These are phyloP conservation scores for Medicago ruthenica DNA, from an alignment of 306 rosid genomes.

Conservation along the genomic window DNA sequence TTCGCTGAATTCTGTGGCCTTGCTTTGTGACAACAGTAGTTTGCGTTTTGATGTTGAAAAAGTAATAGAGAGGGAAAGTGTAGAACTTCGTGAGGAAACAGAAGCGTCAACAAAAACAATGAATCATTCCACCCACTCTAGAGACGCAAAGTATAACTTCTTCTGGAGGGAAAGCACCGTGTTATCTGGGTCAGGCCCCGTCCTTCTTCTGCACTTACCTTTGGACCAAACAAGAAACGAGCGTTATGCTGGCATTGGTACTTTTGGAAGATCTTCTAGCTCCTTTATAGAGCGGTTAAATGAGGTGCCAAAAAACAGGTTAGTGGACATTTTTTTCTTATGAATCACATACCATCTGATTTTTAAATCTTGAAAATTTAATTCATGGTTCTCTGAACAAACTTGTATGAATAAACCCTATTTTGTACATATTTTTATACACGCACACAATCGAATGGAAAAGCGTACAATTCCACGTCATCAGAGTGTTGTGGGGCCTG, in stretches of 20 bases:
- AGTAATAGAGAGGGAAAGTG: constrained; percentile 65
- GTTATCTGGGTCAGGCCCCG: constrained; percentile 68
- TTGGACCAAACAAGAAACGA: constrained; percentile 40
- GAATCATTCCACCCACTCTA: neutral
- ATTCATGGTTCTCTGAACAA: constrained; percentile 3
- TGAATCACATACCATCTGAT: constrained; percentile 4
- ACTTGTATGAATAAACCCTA: neutral
- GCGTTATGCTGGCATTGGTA: constrained; percentile 31
- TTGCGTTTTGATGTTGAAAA: constrained; percentile 70
- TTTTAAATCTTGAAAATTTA: constrained; percentile 17
- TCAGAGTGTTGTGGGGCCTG: neutral
- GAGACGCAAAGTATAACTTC: constrained; percentile 42
- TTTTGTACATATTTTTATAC: constrained; percentile 16
- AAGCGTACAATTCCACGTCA: neutral
- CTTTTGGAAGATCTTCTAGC: constrained; percentile 28
- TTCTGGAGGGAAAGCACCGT: constrained; percentile 52
- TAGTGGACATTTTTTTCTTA: constrained; percentile 35
- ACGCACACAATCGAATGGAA: neutral
- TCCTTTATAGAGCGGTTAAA: constrained; percentile 39
- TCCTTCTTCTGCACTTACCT: constrained; percentile 69
- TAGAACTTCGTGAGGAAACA: constrained; percentile 47
- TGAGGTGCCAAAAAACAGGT: constrained; percentile 52
- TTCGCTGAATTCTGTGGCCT: constrained; percentile 66
- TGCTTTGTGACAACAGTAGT: constrained; percentile 60
- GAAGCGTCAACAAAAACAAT: constrained; percentile 13